phyloP scores from a whole-genome alignment of 2,329 filamentous ascomycete species.

The Sarocladium kiliense region DNA sequence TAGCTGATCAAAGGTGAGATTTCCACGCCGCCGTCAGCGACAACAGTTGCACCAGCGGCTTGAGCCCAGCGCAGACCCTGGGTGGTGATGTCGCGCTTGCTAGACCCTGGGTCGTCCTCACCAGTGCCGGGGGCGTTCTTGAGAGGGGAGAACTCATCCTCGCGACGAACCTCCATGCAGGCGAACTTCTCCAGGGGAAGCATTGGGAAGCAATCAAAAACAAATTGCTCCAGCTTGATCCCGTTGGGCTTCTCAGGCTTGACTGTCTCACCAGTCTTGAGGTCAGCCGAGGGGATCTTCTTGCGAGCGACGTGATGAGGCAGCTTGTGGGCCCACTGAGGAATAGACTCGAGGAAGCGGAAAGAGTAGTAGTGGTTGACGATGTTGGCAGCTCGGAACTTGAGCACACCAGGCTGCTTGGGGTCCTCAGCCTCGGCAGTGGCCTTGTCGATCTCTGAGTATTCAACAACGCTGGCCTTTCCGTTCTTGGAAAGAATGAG shows the following conservation, averaged over 20 bases:
- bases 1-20: conserved; percentile 94
- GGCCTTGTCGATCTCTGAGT: conserved; percentile 88
- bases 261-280: conserved; percentile 69
- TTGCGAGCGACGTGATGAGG: conserved; percentile 96
- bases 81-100: conserved; percentile 80
- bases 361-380: conserved; percentile 99
- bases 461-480: conserved; percentile 95
- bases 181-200: conserved; percentile 84
- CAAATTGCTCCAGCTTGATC: conserved; percentile 98
- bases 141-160: conserved; percentile 96
- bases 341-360: conserved; percentile 85
- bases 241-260: conserved; percentile 95
- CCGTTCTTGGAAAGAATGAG: conserved; percentile 93
- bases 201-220: conserved; percentile 96
- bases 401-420: conserved; percentile 75
- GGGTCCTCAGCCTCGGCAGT: conserved; percentile 87
- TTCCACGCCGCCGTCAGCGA: conserved; percentile 71
- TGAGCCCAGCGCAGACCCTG: conserved; percentile 86
- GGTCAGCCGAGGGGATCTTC: conserved; percentile 89
- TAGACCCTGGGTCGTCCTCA: conserved; percentile 92
- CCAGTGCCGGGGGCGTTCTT: conserved; percentile 86
- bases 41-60: conserved; percentile 70
- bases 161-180: conserved; percentile 89
- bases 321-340: conserved; percentile 76
- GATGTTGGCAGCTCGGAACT: conserved; percentile 97